These are phyloP conservation scores for Phytophthora fragariaefolia DNA, from an alignment of 352 stramenopile genomes.

Conservation along the genomic window DNA sequence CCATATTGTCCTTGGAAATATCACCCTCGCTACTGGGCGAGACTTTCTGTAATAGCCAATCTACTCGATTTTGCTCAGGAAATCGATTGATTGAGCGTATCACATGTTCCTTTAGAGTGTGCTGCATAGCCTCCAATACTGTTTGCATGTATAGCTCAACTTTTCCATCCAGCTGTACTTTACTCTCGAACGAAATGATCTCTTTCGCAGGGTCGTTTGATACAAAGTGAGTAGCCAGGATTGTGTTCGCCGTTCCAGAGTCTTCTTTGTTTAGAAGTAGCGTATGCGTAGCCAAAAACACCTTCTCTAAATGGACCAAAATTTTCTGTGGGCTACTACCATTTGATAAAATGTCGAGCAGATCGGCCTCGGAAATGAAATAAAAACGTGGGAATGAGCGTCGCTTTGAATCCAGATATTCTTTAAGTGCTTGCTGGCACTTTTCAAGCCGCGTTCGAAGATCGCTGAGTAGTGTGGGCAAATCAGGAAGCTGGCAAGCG, in stretches of 20 bases:
- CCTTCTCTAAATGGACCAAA: constrained; percentile 92
- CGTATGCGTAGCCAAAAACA: constrained; percentile 74
- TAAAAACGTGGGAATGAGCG: constrained; percentile 95
- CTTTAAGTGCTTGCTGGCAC: constrained; percentile 94
- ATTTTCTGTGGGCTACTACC: constrained; percentile 89
- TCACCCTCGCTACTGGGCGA: constrained; percentile 31
- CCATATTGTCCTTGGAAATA: constrained; percentile 59
- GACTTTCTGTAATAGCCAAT: constrained; percentile 93
- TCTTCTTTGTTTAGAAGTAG: constrained; percentile 65
- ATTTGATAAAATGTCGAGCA: constrained; percentile 96
- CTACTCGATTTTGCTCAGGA: constrained; percentile 86
- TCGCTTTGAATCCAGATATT: constrained; percentile 95
- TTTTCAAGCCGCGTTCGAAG: constrained; percentile 86
- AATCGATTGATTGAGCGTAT: constrained; percentile 89
- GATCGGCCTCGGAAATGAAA: constrained; percentile 95
- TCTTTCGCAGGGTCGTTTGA: constrained; percentile 91
- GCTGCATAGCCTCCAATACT: constrained; percentile 91
- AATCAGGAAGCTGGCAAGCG: constrained; percentile 85
- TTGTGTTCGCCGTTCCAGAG: constrained; percentile 32
- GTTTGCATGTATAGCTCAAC: constrained; percentile 96
- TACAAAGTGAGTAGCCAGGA: constrained; percentile 89
- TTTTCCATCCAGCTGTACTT: constrained; percentile 92
- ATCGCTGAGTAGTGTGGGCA: constrained; percentile 77
- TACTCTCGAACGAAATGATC: constrained; percentile 88
- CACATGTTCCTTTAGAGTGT: constrained; percentile 90